Conservation (phyloP, 2,329 filamentous ascomycete species). For the Penicillium sp. region DNA sequence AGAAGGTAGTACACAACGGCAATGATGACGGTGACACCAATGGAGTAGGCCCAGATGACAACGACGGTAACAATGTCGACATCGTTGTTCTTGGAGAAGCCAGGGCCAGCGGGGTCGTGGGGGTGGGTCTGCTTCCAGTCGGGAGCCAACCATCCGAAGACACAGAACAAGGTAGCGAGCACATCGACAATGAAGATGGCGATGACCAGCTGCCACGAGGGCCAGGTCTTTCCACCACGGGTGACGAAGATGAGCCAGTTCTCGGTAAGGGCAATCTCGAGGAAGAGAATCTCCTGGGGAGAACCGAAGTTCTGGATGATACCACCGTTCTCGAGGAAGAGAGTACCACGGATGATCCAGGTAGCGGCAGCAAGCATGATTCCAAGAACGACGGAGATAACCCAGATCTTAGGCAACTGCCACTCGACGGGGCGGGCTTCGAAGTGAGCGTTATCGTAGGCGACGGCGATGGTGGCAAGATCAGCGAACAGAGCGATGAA, state of each 20-base stretch:
- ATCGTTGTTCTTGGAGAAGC: conserved; percentile 52
- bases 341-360: conserved; percentile 71
- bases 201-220: conserved; percentile 70
- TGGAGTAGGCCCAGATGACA: conserved; percentile 56
- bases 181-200: conserved; percentile 73
- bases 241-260: conserved; percentile 98
- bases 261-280: conserved; percentile 87
- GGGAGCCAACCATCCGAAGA: conserved; percentile 74
- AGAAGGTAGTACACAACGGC: conserved; percentile 55
- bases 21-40: conserved; percentile 56
- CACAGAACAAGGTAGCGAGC: conserved; percentile 71
- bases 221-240: conserved; percentile 73
- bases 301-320: conserved; percentile 74
- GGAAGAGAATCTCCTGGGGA: conserved; percentile 78
- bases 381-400: conserved; percentile 64
- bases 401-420: conserved; percentile 82
- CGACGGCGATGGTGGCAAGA: conserved; percentile 76
- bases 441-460: conserved; percentile 81
- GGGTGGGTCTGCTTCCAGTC: conserved; percentile 36
- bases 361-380: conserved; percentile 69
- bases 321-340: conserved; percentile 71
- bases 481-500: conserved; percentile 80
- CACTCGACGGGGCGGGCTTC: conserved; percentile 76
- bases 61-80: conserved; percentile 60
- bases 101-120: conserved; percentile 23